These are phyloP conservation scores for Xylariaceae sp. DNA, from an alignment of 2,329 filamentous ascomycete genomes.

Conservation along the genomic window DNA sequence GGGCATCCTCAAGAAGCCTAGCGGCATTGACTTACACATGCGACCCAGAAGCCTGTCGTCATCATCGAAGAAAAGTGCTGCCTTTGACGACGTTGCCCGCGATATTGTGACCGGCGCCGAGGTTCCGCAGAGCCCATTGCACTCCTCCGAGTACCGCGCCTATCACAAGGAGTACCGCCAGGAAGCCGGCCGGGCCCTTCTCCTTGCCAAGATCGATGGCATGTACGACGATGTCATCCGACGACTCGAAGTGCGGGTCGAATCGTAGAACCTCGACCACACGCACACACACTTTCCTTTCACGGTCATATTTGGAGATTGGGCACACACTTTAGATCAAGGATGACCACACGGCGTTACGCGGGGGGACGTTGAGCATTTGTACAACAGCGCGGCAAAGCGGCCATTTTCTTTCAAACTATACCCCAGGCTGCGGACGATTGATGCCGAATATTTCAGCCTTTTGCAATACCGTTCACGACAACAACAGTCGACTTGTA, in stretches of 20 bases:
- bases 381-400: constrained; percentile 17
- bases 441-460: constrained; percentile 2
- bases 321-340: constrained; percentile 7
- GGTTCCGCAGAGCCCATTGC: constrained; percentile 20
- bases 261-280: constrained; percentile 8
- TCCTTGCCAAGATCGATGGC: constrained; percentile 21
- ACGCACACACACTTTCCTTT: neutral
- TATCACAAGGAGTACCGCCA: constrained; percentile 23
- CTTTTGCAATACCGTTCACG: neutral
- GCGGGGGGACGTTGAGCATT: neutral
- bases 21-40: constrained; percentile 16
- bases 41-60: constrained; percentile 19
- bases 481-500: neutral
- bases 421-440: constrained; percentile 3
- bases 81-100: constrained; percentile 22
- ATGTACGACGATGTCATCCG: constrained; percentile 23
- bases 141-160: constrained; percentile 22
- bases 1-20: constrained; percentile 24
- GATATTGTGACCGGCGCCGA: constrained; percentile 23
- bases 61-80: constrained; percentile 21
- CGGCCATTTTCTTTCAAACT: constrained; percentile 8
- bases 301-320: neutral
- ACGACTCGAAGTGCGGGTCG: constrained; percentile 19
- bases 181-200: constrained; percentile 20
- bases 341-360: constrained; percentile 9